Conservation (phyloP, 768 basidiomycete species). For the Lentinula lateritia region DNA sequence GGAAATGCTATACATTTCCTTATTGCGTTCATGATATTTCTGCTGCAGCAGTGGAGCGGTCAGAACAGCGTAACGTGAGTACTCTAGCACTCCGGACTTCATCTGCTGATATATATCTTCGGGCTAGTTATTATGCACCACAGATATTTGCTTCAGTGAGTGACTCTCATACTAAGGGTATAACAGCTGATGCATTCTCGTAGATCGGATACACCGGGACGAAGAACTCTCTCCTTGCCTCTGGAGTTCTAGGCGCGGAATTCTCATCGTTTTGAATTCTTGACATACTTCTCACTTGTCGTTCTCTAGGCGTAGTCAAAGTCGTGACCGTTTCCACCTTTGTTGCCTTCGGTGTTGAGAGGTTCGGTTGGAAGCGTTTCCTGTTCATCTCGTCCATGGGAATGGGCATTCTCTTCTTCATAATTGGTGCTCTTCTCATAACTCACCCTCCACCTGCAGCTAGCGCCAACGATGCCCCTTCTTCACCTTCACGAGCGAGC, state of each 20-base stretch:
- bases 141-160: slow-evolving; percentile 65
- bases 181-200: not conserved
- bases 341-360: slow-evolving; percentile 65
- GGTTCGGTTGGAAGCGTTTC: slow-evolving; percentile 49
- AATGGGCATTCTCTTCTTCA: slow-evolving; percentile 57
- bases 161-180: not conserved
- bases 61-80: slow-evolving; percentile 46
- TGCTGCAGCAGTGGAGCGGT: slow-evolving; percentile 57
- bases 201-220: slow-evolving; percentile 63
- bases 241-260: slow-evolving; percentile 52
- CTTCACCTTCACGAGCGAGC: slow-evolving; percentile 29
- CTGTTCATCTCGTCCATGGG: slow-evolving; percentile 49
- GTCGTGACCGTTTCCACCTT: slow-evolving; percentile 61
- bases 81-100: not conserved
- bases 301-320: slow-evolving; percentile 47
- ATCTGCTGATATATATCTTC: not conserved
- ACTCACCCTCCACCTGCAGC: slow-evolving; percentile 37
- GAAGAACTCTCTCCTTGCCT: slow-evolving; percentile 60
- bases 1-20: slow-evolving; percentile 57
- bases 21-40: slow-evolving; percentile 53
- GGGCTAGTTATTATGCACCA: slow-evolving; percentile 61
- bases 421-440: slow-evolving; percentile 60
- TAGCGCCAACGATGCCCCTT: slow-evolving; percentile 10
- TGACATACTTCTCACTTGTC: slow-evolving; percentile 28
- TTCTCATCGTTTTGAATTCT: not conserved